Evolutionary conservation across 2,329 filamentous ascomycete species (phyloP).

Genomic region (Stagonosporopsis chrysanthemi): DNA sequence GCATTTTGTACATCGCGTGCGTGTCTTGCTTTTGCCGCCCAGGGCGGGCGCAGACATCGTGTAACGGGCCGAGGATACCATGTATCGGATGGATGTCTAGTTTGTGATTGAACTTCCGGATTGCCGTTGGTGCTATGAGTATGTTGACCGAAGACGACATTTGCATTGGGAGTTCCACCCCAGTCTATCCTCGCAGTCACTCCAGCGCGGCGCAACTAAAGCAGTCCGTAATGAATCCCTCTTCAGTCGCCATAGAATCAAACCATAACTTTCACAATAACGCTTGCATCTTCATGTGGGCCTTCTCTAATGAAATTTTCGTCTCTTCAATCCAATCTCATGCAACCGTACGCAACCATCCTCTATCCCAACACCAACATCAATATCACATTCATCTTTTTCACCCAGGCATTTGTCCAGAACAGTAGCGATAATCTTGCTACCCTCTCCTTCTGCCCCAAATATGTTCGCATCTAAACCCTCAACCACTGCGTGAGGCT

Average conservation of each 20-base stretch:
- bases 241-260: not conserved
- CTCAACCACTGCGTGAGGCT: too few species aligned
- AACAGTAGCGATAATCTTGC: too few species aligned
- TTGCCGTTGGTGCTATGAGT: not conserved
- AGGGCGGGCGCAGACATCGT: not conserved
- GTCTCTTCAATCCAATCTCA: not conserved
- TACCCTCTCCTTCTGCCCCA: too few species aligned
- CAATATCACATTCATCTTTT: not conserved
- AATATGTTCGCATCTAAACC: too few species aligned
- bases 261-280: not conserved
- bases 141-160: not conserved
- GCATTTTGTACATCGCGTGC: slow-evolving; percentile 10
- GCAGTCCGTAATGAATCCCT: not conserved
- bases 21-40: slow-evolving; percentile 9
- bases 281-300: too few species aligned
- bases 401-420: too few species aligned
- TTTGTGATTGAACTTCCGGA: slow-evolving; percentile 1
- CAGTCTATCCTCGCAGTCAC: not conserved
- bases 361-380: not conserved
- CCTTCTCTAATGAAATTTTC: not conserved
- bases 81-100: not conserved
- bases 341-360: not conserved
- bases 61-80: slow-evolving; percentile 1
- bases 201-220: not conserved
- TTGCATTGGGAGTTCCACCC: not conserved